These are phyloP conservation scores for Huntiella decipiens DNA, from an alignment of 2,329 filamentous ascomycete species.

Conservation along the genomic window DNA sequence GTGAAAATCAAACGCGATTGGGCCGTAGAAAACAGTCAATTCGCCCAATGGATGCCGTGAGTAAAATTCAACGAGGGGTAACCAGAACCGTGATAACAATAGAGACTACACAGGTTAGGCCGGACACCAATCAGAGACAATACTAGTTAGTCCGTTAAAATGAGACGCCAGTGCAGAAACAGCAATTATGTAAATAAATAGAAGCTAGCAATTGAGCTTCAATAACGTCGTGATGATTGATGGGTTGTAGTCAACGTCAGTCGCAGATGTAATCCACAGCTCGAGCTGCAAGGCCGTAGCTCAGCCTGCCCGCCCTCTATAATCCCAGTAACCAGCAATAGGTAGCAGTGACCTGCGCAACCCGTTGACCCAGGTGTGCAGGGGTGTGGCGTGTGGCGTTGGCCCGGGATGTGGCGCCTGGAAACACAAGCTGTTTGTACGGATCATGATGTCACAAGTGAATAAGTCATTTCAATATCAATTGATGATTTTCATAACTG, in stretches of 20 bases:
- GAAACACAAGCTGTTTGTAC: no score
- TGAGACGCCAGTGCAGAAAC: not conserved
- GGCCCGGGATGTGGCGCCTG: no score
- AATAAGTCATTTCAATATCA: no score
- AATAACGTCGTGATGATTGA: constrained; percentile 5
- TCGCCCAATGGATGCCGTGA: not conserved
- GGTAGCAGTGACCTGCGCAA: constrained; percentile 12
- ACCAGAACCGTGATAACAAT: not conserved
- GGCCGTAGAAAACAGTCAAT: not conserved
- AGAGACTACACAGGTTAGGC: not conserved
- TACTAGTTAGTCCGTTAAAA: not conserved
- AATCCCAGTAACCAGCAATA: constrained; percentile 3
- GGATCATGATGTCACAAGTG: no score
- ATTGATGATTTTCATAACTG: no score
- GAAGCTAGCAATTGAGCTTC: no score
- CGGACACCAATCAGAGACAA: not conserved
- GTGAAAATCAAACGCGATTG: not conserved
- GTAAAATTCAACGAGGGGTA: not conserved
- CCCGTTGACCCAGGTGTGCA: not conserved
- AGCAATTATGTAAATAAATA: no score
- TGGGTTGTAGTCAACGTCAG: constrained; percentile 2
- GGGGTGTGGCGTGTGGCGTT: no score
- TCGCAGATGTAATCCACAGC: not conserved
- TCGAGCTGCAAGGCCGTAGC: constrained; percentile 9
- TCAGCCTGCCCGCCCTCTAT: constrained; percentile 6